phyloP scores from a whole-genome alignment of 495 filamentous ascomycete genomes.

The Tuber magnatum region DNA sequence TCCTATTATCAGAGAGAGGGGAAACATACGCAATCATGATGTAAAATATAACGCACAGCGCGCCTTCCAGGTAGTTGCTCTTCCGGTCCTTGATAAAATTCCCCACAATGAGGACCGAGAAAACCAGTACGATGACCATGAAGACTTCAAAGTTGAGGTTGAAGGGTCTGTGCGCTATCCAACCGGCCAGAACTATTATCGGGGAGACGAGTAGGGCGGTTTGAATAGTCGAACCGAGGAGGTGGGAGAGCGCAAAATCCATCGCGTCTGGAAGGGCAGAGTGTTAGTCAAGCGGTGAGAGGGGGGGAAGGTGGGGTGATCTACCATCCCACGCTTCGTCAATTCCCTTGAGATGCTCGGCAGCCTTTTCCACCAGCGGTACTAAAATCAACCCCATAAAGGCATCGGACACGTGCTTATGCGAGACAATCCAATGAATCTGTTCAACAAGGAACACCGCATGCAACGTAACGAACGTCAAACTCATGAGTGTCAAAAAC shows the following conservation, averaged over 20 bases:
- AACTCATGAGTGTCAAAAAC: constrained; percentile 58
- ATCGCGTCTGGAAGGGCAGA: constrained; percentile 44
- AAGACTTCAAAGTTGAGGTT: constrained; percentile 82
- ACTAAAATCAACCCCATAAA: constrained; percentile 73
- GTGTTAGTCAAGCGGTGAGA: constrained; percentile 17
- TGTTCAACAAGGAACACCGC: constrained; percentile 74
- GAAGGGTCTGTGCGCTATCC: constrained; percentile 66
- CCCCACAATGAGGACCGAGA: constrained; percentile 78
- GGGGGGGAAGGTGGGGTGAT: constrained; percentile 43
- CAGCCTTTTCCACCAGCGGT: constrained; percentile 83
- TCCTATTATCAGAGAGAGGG: not conserved
- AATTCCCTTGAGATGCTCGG: constrained; percentile 81
- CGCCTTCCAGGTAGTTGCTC: constrained; percentile 72
- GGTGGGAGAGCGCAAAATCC: constrained; percentile 88
- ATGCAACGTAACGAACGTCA: constrained; percentile 70
- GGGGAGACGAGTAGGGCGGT: constrained; percentile 86
- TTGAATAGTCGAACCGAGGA: constrained; percentile 80
- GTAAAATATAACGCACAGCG: constrained; percentile 65
- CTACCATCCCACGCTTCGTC: constrained; percentile 80
- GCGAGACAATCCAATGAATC: constrained; percentile 64
- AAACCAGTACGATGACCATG: constrained; percentile 76
- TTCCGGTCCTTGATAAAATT: constrained; percentile 74
- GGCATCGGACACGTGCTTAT: constrained; percentile 61
- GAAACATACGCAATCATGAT: constrained; percentile 50
- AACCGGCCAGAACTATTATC: constrained; percentile 74